A percentile compares a stretch with the other conserved stretches of the same genome.
These are phyloP conservation scores for Galerina sulciceps DNA, from an alignment of 768 basidiomycete species.

Conservation along the genomic window DNA sequence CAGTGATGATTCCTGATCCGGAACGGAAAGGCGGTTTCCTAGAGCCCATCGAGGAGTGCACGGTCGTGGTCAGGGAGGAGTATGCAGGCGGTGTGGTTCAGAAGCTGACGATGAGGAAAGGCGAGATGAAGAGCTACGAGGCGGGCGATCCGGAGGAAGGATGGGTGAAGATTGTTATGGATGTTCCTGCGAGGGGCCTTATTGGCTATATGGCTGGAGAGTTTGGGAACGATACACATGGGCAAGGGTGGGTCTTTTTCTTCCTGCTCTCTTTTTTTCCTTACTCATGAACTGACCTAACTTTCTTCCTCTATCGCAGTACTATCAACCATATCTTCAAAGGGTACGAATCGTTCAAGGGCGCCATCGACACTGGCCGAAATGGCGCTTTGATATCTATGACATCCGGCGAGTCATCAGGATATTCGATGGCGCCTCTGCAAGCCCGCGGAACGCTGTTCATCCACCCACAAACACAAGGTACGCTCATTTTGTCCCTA, in stretches of 20 bases:
- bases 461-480: conserved; percentile 45
- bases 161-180: conserved; percentile 50
- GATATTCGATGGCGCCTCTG: conserved; percentile 52
- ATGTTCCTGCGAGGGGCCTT: conserved; percentile 50
- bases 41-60: conserved; percentile 52
- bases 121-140: conserved; percentile 51
- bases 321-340: conserved; percentile 60
- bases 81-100: conserved; percentile 52
- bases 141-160: conserved; percentile 47
- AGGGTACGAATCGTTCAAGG: conserved; percentile 47
- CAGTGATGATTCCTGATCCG: conserved; percentile 49
- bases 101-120: conserved; percentile 55
- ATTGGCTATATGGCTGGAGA: conserved; percentile 59
- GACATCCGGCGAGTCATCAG: conserved; percentile 48
- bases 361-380: conserved; percentile 49
- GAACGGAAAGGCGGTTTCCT: conserved; percentile 39
- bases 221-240: conserved; percentile 55
- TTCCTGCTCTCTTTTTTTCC: background rate
- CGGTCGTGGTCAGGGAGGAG: conserved; percentile 48
- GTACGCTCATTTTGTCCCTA: conserved; percentile 26
- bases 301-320: conserved; percentile 20
- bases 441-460: conserved; percentile 52
- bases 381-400: conserved; percentile 54
- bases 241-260: conserved; percentile 40
- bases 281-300: background rate